Conservation (phyloP, 1,284 basidiomycete genomes). For the Volvariella volvacea region DNA sequence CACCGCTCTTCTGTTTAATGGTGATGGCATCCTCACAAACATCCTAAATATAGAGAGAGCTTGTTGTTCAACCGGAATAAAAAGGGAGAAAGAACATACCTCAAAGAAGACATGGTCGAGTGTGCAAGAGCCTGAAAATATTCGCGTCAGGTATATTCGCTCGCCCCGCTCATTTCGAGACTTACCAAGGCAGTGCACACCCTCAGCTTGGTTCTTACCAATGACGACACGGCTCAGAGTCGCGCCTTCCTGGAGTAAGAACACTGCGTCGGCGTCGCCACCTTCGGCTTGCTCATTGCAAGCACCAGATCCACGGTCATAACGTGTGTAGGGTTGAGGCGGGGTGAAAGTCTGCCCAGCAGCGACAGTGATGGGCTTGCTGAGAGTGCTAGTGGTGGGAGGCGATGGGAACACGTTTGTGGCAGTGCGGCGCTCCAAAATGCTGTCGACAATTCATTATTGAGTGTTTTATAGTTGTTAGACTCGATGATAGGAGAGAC, state of each 20-base stretch:
- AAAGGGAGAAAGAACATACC: slow-evolving; percentile 10
- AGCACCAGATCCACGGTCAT: slow-evolving; percentile 27
- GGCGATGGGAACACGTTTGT: slow-evolving; percentile 30
- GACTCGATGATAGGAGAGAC: slow-evolving; percentile 1
- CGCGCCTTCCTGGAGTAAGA: slow-evolving; percentile 32
- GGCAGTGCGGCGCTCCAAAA: slow-evolving; percentile 24
- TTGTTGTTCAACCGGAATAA: not conserved
- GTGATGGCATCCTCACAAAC: slow-evolving; percentile 37
- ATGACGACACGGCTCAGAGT: slow-evolving; percentile 32
- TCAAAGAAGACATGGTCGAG: slow-evolving; percentile 33
- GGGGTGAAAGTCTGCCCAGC: slow-evolving; percentile 30
- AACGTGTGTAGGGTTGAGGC: slow-evolving; percentile 24
- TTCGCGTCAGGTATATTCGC: slow-evolving; percentile 2
- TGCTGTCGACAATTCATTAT: slow-evolving; percentile 10
- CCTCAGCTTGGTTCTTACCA: slow-evolving; percentile 33
- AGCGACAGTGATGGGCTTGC: slow-evolving; percentile 26
- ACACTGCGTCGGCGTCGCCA: slow-evolving; percentile 30
- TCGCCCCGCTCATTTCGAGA: not conserved
- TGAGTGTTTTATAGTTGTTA: not conserved
- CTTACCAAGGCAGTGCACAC: slow-evolving; percentile 33
- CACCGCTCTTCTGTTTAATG: slow-evolving; percentile 30
- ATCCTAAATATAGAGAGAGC: slow-evolving; percentile 18
- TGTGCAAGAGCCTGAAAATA: slow-evolving; percentile 25
- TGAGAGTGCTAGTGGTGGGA: slow-evolving; percentile 29
- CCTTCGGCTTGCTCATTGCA: slow-evolving; percentile 27